These are phyloP conservation scores for Talinum fruticosum DNA, from an alignment of 148 eudicot species.

Conservation along the genomic window DNA sequence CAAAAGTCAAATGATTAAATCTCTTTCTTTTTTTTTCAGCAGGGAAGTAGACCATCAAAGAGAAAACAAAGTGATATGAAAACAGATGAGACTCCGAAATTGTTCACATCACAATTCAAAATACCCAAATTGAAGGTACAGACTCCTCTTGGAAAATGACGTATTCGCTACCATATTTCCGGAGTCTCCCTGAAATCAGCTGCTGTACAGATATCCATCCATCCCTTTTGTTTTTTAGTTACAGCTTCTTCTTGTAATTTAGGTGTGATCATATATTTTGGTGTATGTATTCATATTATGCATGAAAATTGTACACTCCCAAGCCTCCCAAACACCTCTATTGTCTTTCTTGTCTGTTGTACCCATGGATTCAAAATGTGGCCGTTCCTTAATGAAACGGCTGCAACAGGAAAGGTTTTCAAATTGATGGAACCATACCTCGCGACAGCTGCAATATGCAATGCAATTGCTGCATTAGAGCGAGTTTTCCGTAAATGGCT, in stretches of 20 bases:
- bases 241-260: conserved; percentile 7
- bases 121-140: conserved; percentile 53
- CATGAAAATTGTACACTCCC: not conserved
- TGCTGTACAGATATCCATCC: not conserved
- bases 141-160: conserved; percentile 31
- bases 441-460: no score
- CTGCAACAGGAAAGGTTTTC: no score
- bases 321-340: no score
- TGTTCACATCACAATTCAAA: conserved; percentile 59
- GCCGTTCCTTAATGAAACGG: no score
- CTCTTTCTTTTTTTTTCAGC: no score
- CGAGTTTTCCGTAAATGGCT: no score
- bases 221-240: not conserved
- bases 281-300: not conserved
- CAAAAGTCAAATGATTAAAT: no score
- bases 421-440: no score
- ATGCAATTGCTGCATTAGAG: no score
- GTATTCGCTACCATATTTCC: conserved; percentile 5
- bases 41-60: conserved; percentile 21
- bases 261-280: not conserved
- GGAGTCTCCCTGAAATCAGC: not conserved
- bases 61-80: conserved; percentile 18
- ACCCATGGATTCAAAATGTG: no score
- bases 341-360: no score
- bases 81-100: conserved; percentile 40